Percentiles rank a stretch among this genome's conserved stretches.
These are phyloP conservation scores for Eutrema salsugineum DNA, from an alignment of 441 rosid species.

Conservation along the genomic window DNA sequence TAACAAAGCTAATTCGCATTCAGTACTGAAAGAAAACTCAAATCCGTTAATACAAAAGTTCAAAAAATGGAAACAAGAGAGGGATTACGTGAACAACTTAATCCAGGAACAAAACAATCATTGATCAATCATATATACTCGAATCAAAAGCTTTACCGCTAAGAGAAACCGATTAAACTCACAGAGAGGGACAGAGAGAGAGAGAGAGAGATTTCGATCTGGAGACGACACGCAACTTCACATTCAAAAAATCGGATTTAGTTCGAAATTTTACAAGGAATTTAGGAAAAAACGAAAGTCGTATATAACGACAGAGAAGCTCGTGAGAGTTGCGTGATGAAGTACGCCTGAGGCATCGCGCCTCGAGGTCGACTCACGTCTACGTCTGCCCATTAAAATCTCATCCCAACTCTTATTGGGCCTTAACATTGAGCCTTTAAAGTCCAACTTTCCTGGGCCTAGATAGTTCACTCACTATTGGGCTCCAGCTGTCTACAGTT, in stretches of 20 bases:
- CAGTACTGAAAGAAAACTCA: not conserved
- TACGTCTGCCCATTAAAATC: slow-evolving; percentile 19
- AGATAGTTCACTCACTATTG: not conserved
- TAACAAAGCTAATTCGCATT: not conserved
- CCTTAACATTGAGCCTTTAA: not conserved
- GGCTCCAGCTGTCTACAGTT: not conserved
- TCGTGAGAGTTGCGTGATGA: slow-evolving; percentile 38
- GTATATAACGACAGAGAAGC: slow-evolving; percentile 29
- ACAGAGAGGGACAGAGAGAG: not conserved
- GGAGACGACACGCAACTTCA: slow-evolving; percentile 13
- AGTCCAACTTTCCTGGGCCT: not conserved
- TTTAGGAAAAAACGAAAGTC: not conserved
- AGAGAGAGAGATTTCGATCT: not conserved
- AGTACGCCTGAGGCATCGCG: slow-evolving; percentile 34
- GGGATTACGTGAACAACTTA: not conserved
- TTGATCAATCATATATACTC: not conserved
- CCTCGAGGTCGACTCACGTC: slow-evolving; percentile 35
- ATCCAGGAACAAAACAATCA: not conserved
- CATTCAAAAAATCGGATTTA: slow-evolving; percentile 7
- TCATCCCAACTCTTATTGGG: not conserved
- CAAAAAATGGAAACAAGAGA: not conserved
- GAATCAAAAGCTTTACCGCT: not conserved
- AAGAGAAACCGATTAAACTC: not conserved
- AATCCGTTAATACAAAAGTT: not conserved
- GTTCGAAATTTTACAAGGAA: not conserved